A percentile compares a stretch with the other conserved stretches of the same genome.
Conservation (phyloP, 257 asterid genomes). For the Solanum etuberosum region DNA sequence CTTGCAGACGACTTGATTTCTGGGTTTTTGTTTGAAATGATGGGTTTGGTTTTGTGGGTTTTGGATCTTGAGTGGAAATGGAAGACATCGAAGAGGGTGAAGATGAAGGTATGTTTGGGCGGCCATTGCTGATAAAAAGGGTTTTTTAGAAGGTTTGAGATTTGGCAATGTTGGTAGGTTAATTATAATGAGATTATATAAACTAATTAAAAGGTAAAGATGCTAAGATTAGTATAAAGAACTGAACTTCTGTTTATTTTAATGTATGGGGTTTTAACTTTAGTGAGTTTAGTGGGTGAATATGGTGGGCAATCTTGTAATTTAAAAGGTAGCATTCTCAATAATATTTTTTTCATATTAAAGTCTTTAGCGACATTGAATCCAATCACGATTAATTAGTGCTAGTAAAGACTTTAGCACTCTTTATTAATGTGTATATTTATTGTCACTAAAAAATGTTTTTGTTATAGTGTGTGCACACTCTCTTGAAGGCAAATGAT, state of each 20-base stretch:
- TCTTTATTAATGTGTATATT: too few species aligned
- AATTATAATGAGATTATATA: neutral
- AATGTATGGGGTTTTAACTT: neutral
- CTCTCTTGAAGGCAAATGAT: too few species aligned
- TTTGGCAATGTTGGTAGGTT: neutral
- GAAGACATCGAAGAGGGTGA: conserved; percentile 25
- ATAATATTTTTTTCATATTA: too few species aligned
- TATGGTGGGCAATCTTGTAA: too few species aligned
- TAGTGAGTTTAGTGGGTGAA: too few species aligned
- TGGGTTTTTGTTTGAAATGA: conserved; percentile 8
- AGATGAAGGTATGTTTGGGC: conserved; percentile 19
- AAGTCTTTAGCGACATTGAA: too few species aligned
- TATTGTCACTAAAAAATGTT: too few species aligned
- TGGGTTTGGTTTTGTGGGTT: conserved; percentile 5
- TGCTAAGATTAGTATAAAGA: neutral
- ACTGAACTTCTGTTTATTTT: neutral
- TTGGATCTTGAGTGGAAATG: conserved; percentile 14
- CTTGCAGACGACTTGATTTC: conserved; percentile 19
- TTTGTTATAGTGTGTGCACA: too few species aligned
- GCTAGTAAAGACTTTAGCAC: too few species aligned
- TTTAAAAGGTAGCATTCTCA: too few species aligned
- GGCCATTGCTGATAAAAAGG: conserved; percentile 31
- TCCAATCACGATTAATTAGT: too few species aligned
- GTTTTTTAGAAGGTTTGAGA: neutral
- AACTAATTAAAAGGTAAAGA: neutral